A percentile compares a stretch with the other conserved stretches of the same genome.
Conservation (phyloP, 2,329 filamentous ascomycete genomes). For the Microdochium trichocladiopsis region DNA sequence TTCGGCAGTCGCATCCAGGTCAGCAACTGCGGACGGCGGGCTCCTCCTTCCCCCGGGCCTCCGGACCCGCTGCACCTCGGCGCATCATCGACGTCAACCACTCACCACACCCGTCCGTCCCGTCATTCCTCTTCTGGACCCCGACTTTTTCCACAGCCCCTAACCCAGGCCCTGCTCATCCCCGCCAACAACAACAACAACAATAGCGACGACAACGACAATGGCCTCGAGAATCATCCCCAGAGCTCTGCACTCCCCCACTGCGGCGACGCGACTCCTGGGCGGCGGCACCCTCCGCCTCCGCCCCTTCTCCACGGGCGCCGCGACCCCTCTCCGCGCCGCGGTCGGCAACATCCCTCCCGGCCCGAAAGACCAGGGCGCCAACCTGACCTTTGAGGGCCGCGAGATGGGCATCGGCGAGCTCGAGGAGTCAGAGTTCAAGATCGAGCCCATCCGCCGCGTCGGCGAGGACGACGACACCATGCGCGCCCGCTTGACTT, state of each 20-base stretch:
- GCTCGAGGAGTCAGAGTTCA: conserved; percentile 79
- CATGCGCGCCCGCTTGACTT: conserved; percentile 77
- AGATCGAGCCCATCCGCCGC: conserved; percentile 81
- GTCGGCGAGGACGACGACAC: conserved; percentile 78
- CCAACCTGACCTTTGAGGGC: not conserved
- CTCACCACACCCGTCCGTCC: too few relatives aligned
- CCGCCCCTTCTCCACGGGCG: conserved; percentile 10
- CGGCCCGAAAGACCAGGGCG: conserved; percentile 13
- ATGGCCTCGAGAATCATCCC: not conserved
- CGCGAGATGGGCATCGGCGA: conserved; percentile 74
- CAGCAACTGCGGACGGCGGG: not conserved
- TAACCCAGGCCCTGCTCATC: conserved; percentile 1
- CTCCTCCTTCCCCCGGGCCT: not conserved
- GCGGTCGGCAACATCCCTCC: conserved; percentile 16
- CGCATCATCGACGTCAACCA: conserved; percentile 1
- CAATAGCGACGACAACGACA: not conserved
- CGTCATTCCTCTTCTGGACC: too few relatives aligned
- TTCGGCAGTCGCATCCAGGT: not conserved
- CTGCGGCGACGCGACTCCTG: not conserved
- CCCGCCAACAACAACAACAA: not conserved
- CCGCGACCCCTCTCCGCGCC: conserved; percentile 9
- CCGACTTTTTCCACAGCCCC: not conserved
- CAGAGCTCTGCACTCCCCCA: not conserved
- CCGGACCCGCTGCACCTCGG: not conserved
- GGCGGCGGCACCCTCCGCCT: conserved; percentile 1